Percentiles rank a stretch among this genome's conserved stretches.
Evolutionary conservation across 306 rosid genomes (phyloP).

Genomic region (Purshia tridentata): DNA sequence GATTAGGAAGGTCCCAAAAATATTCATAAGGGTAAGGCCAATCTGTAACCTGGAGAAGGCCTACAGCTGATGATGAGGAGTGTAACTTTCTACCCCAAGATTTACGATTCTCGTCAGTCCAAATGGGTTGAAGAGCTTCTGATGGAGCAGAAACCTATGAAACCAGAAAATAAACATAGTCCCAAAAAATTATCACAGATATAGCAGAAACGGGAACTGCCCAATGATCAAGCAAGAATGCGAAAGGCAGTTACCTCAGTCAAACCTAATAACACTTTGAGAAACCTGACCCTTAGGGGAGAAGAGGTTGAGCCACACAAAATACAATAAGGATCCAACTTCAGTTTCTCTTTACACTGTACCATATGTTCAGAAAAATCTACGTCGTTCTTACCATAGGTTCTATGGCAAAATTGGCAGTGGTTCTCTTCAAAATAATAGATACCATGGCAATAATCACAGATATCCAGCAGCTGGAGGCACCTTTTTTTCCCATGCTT

Average conservation of each 20-base stretch:
- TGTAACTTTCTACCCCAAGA: slow-evolving; percentile 56
- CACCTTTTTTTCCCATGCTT: slow-evolving; percentile 55
- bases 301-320: slow-evolving; percentile 36
- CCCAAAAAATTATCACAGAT: neutral
- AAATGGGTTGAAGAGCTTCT: slow-evolving; percentile 58
- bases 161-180: neutral
- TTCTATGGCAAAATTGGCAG: slow-evolving; percentile 50
- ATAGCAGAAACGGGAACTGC: neutral
- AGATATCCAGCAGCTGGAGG: slow-evolving; percentile 41
- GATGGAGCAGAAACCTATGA: slow-evolving; percentile 57
- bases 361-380: slow-evolving; percentile 40
- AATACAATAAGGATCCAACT: slow-evolving; percentile 7
- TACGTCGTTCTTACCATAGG: slow-evolving; percentile 30
- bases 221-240: slow-evolving; percentile 15
- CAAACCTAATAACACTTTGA: slow-evolving; percentile 53
- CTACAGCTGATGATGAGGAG: slow-evolving; percentile 52
- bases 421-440: slow-evolving; percentile 38
- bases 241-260: slow-evolving; percentile 54
- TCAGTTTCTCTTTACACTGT: slow-evolving; percentile 36
- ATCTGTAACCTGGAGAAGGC: slow-evolving; percentile 61
- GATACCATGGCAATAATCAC: slow-evolving; percentile 47
- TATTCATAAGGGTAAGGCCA: slow-evolving; percentile 1
- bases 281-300: slow-evolving; percentile 58
- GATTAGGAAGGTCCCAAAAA: too few relatives aligned
- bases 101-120: slow-evolving; percentile 53